phyloP scores from a whole-genome alignment of 129 eudicot species.

The Escallonia rubra region DNA sequence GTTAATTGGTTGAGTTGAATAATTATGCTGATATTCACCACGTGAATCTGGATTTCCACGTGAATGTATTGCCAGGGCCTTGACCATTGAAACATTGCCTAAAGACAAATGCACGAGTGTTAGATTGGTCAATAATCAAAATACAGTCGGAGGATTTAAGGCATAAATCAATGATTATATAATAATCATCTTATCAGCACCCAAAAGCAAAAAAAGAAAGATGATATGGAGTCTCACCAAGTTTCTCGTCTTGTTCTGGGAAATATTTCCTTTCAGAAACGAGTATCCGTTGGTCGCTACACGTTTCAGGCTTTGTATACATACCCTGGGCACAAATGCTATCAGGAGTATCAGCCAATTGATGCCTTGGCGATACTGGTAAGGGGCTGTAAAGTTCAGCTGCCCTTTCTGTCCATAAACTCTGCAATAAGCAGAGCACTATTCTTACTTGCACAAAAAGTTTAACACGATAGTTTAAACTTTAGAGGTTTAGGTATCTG shows the following conservation, averaged over 20 bases:
- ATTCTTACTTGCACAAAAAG: neutral
- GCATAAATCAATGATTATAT: neutral
- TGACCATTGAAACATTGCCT: neutral
- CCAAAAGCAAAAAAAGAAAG: too few species aligned
- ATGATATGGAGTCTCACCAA: neutral
- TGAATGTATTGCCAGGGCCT: neutral
- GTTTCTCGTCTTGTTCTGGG: conserved; percentile 6
- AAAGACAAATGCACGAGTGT: neutral
- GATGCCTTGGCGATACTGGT: neutral
- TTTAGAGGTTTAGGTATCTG: neutral
- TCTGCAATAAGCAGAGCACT: neutral
- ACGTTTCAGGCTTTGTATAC: neutral
- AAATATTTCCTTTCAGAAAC: conserved; percentile 4
- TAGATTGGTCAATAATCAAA: neutral
- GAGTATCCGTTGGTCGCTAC: neutral
- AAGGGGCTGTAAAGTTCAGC: neutral
- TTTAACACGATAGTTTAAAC: neutral
- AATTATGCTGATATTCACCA: neutral
- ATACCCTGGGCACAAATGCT: conserved; percentile 9
- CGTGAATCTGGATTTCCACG: neutral
- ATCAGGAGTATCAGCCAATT: conserved; percentile 13
- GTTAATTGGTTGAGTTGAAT: neutral
- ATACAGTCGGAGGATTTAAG: neutral
- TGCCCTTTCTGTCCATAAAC: conserved; percentile 13
- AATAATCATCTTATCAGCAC: too few species aligned